Percentiles rank a stretch among this genome's conserved stretches.
These are phyloP conservation scores for Alternaria rosae DNA, from an alignment of 2,329 filamentous ascomycete genomes.

Conservation along the genomic window DNA sequence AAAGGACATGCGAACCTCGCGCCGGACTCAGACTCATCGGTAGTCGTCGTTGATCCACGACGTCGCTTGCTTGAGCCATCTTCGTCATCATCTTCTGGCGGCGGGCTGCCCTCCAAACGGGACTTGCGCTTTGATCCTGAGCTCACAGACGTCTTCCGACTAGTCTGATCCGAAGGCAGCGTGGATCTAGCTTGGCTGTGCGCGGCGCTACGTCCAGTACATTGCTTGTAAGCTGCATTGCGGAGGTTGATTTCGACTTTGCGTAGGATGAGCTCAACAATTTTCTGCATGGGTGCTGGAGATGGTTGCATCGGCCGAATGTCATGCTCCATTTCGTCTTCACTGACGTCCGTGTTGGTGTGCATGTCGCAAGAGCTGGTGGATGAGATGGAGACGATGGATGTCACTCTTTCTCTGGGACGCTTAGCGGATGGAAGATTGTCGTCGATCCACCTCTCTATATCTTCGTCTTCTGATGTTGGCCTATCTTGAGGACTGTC, in stretches of 20 bases:
- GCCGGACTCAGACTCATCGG: slow-evolving; percentile 35
- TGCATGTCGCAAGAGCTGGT: slow-evolving; percentile 42
- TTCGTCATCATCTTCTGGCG: slow-evolving; percentile 31
- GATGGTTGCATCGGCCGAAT: not conserved
- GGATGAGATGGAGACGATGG: slow-evolving; percentile 37
- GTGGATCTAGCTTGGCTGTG: not conserved
- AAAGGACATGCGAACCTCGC: slow-evolving; percentile 51
- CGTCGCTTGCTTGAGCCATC: slow-evolving; percentile 36
- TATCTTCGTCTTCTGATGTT: slow-evolving; percentile 22
- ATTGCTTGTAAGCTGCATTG: slow-evolving; percentile 35
- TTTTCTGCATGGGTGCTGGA: slow-evolving; percentile 30
- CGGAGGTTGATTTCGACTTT: slow-evolving; percentile 38
- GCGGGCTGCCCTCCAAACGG: slow-evolving; percentile 25
- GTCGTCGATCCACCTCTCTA: slow-evolving; percentile 37
- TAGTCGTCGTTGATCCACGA: slow-evolving; percentile 32
- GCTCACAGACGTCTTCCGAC: slow-evolving; percentile 23
- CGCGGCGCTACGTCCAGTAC: slow-evolving; percentile 21
- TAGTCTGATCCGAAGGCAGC: slow-evolving; percentile 9
- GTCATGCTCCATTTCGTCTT: slow-evolving; percentile 27
- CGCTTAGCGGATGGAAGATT: slow-evolving; percentile 29
- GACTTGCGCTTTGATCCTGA: slow-evolving; percentile 34
- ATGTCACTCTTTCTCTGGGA: slow-evolving; percentile 33
- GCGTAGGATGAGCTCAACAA: slow-evolving; percentile 38
- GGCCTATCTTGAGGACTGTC: not conserved
- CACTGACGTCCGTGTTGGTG: slow-evolving; percentile 35